phyloP scores from a whole-genome alignment of 2,329 filamentous ascomycete species.

The Aspergillus novoparasiticus region DNA sequence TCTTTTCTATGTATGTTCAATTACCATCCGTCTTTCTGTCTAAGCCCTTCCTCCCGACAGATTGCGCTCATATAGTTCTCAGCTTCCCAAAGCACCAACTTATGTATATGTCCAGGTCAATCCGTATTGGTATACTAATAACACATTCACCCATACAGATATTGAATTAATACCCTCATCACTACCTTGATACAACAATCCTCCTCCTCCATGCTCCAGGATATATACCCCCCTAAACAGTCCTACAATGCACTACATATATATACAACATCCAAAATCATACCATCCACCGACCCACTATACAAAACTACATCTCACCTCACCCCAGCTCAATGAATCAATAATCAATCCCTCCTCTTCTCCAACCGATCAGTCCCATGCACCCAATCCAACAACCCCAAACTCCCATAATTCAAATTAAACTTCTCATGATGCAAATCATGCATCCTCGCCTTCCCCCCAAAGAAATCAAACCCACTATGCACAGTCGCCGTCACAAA shows the following conservation, averaged over 20 bases:
- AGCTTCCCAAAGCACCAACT: background rate
- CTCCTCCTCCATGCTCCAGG: background rate
- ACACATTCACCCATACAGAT: background rate
- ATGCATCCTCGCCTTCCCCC: conserved; percentile 50
- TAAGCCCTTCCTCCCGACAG: background rate
- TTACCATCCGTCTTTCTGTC: too few relatives aligned
- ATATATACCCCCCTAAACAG: background rate
- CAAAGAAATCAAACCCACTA: conserved; percentile 61
- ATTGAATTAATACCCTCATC: background rate
- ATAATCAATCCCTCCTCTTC: background rate
- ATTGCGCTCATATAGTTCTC: background rate
- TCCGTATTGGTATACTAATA: background rate
- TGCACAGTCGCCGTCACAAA: conserved; percentile 58
- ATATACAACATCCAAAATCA: background rate
- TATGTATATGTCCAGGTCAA: background rate
- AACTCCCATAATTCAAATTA: conserved; percentile 55
- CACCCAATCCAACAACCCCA: conserved; percentile 58
- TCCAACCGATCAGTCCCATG: conserved; percentile 49
- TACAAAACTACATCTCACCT: too few relatives aligned
- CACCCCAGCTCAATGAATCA: background rate
- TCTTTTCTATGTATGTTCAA: background rate
- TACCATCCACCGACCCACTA: too few relatives aligned
- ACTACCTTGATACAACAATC: background rate
- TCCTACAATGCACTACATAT: background rate
- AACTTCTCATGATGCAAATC: conserved; percentile 63